phyloP scores from a whole-genome alignment of 2,329 filamentous ascomycete genomes.

The Epicoccum sorghinum region DNA sequence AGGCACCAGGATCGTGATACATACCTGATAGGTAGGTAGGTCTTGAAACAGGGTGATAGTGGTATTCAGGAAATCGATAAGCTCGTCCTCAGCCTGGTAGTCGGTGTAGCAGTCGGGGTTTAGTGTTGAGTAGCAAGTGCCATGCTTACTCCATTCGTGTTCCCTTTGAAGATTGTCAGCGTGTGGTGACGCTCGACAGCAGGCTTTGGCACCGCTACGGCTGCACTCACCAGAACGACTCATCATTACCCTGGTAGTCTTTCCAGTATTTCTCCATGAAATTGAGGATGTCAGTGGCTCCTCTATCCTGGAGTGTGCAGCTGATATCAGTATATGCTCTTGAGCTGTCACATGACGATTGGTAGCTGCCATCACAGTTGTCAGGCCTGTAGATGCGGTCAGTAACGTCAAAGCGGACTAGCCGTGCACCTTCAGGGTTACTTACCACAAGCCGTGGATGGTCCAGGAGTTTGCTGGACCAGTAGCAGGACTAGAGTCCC shows the following conservation, averaged over 20 bases:
- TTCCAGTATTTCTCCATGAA: slow-evolving; percentile 9
- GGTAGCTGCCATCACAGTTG: slow-evolving; percentile 5
- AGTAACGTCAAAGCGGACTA: background rate
- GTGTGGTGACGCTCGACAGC: background rate
- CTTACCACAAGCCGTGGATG: slow-evolving; percentile 7
- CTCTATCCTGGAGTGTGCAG: slow-evolving; percentile 1
- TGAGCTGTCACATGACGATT: slow-evolving; percentile 4
- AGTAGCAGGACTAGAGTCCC: slow-evolving; percentile 9
- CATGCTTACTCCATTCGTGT: slow-evolving; percentile 9
- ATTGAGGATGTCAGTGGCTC: background rate
- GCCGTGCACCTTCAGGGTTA: no score
- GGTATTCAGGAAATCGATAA: slow-evolving; percentile 5
- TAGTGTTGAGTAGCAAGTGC: slow-evolving; percentile 6
- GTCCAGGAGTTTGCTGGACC: slow-evolving; percentile 8
- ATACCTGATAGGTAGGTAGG: slow-evolving; percentile 2
- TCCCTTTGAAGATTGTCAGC: background rate
- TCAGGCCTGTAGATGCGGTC: background rate
- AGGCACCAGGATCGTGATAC: background rate
- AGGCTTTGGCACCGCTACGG: background rate
- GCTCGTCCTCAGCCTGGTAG: slow-evolving; percentile 5
- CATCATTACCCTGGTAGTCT: slow-evolving; percentile 3
- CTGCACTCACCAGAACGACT: slow-evolving; percentile 4
- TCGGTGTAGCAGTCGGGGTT: slow-evolving; percentile 3
- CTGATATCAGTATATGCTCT: slow-evolving; percentile 6
- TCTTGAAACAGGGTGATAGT: slow-evolving; percentile 8